Conservation (phyloP, 306 rosid genomes). For the Castanospermum australe region DNA sequence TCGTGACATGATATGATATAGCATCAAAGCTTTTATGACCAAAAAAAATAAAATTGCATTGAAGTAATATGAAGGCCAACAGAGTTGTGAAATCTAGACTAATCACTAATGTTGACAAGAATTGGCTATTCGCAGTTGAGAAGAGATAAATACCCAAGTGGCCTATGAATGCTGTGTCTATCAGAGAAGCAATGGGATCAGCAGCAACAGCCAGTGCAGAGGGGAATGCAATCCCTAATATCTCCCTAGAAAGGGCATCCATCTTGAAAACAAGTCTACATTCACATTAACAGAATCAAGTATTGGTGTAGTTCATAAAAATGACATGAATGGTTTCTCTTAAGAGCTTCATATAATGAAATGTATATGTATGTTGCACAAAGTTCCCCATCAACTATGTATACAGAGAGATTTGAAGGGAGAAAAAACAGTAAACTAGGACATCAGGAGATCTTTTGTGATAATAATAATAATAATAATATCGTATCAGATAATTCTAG, state of each 20-base stretch:
- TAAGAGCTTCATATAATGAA: background rate
- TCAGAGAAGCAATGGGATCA: conserved; percentile 94
- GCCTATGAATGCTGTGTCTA: conserved; percentile 92
- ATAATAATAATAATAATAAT: background rate
- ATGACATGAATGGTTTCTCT: background rate
- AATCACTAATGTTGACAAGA: background rate
- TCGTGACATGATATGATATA: no score
- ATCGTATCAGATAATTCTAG: background rate
- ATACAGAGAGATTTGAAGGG: background rate
- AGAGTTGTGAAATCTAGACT: no score
- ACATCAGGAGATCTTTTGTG: background rate
- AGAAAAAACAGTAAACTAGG: background rate
- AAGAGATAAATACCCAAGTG: conserved; percentile 63
- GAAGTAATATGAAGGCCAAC: no score
- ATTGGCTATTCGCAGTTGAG: background rate
- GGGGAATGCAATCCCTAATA: conserved; percentile 78
- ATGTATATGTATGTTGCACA: background rate
- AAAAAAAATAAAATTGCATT: no score
- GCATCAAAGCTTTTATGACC: no score
- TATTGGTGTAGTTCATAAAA: background rate
- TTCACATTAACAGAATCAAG: background rate
- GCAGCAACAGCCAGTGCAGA: conserved; percentile 92
- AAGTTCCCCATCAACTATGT: background rate
- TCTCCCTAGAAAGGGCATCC: conserved; percentile 69
- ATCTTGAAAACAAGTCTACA: conserved; percentile 66